These are phyloP conservation scores for Garcia nutans DNA, from an alignment of 345 rosid species.

Conservation along the genomic window DNA sequence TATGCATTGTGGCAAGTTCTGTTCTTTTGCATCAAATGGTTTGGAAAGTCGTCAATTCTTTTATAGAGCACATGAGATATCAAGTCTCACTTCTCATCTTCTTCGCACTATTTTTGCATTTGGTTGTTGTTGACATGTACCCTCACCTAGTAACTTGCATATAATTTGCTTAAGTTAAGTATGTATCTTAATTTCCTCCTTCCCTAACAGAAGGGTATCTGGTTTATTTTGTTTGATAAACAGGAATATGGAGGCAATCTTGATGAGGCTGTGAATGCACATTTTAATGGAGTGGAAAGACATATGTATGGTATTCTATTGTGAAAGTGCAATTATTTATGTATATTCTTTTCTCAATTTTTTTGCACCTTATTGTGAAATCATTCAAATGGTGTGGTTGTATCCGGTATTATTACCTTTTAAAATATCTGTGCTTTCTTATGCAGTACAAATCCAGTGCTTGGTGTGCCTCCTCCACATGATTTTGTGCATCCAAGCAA, in stretches of 20 bases:
- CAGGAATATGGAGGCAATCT: slow-evolving; percentile 76
- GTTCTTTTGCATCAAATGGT: background rate
- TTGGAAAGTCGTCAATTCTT: background rate
- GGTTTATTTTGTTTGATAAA: slow-evolving; percentile 23
- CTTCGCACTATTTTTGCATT: background rate
- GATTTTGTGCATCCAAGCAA: slow-evolving; percentile 29
- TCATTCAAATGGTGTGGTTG: background rate
- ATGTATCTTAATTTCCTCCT: slow-evolving; percentile 6
- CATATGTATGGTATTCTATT: slow-evolving; percentile 39
- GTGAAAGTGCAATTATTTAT: background rate
- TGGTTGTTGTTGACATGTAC: background rate
- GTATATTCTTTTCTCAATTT: background rate
- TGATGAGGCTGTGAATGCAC: slow-evolving; percentile 64
- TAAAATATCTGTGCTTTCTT: background rate
- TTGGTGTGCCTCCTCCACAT: slow-evolving; percentile 36
- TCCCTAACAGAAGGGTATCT: background rate
- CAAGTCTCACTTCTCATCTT: background rate
- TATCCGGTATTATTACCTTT: background rate
- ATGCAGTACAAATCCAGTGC: slow-evolving; percentile 43
- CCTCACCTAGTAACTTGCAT: background rate
- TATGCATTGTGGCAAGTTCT: too few species aligned
- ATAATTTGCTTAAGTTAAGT: background rate
- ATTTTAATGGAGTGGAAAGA: slow-evolving; percentile 57
- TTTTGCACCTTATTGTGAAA: background rate
- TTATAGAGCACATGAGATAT: background rate